A percentile compares a stretch with the other conserved stretches of the same genome.
Evolutionary conservation across 129 eudicot species (phyloP).

Genomic region (Dittrichia graveolens): DNA sequence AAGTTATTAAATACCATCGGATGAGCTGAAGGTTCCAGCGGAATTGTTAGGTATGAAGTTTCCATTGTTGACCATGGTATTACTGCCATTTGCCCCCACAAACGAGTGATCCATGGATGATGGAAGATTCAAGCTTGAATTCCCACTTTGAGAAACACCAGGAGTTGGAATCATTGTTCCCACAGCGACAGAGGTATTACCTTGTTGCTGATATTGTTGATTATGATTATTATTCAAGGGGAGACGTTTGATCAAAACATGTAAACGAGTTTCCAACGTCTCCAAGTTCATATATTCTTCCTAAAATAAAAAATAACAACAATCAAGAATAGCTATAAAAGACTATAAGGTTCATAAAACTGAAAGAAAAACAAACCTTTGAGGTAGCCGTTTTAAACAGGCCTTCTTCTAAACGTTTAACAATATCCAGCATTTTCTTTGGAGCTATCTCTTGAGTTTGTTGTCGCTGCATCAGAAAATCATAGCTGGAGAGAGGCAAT

Average conservation of each 20-base stretch:
- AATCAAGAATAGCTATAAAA: neutral
- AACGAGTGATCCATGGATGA: slow-evolving; percentile 60
- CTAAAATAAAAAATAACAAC: slow-evolving; percentile 35
- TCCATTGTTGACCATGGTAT: slow-evolving; percentile 53
- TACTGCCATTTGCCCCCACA: slow-evolving; percentile 35
- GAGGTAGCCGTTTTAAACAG: slow-evolving; percentile 58
- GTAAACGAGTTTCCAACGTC: slow-evolving; percentile 73
- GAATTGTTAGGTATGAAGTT: slow-evolving; percentile 48
- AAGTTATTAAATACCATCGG: slow-evolving; percentile 47
- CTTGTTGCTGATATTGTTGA: slow-evolving; percentile 60
- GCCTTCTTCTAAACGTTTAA: slow-evolving; percentile 76
- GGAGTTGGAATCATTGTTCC: slow-evolving; percentile 97
- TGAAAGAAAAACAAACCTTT: slow-evolving; percentile 44
- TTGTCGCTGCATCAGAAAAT: slow-evolving; percentile 53
- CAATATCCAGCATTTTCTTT: slow-evolving; percentile 57
- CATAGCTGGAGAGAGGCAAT: slow-evolving; percentile 52
- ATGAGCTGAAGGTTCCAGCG: slow-evolving; percentile 52
- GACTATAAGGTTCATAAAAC: neutral
- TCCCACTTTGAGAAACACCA: slow-evolving; percentile 75
- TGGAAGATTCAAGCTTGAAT: slow-evolving; percentile 48
- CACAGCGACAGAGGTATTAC: slow-evolving; percentile 54
- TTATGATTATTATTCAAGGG: slow-evolving; percentile 40
- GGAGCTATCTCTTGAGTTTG: slow-evolving; percentile 42
- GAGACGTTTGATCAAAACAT: slow-evolving; percentile 45
- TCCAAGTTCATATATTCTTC: slow-evolving; percentile 74